Percentiles rank a stretch among this genome's conserved stretches.
These are phyloP conservation scores for Paraurostyla sp. DNA, from an alignment of 73 alveolate species.

Conservation along the genomic window DNA sequence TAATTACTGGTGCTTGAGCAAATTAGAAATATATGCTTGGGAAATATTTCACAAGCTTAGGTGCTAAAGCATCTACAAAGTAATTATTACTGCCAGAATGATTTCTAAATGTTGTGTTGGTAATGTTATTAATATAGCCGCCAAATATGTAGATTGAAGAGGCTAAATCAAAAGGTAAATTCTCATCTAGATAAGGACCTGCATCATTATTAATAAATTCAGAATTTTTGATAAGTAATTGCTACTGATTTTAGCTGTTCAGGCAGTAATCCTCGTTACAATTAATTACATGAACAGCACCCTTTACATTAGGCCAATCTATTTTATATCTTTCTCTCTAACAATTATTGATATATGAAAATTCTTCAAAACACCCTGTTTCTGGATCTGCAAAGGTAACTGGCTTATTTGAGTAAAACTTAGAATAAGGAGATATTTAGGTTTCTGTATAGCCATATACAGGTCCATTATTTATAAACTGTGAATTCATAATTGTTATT, in stretches of 20 bases:
- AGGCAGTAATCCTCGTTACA: constrained; percentile 8
- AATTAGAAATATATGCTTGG: not conserved
- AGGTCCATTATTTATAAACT: constrained; percentile 49
- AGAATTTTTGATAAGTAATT: not conserved
- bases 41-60: not conserved
- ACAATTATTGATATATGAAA: not conserved
- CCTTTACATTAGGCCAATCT: constrained; percentile 41
- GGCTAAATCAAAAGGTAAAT: not conserved
- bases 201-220: constrained; percentile 28
- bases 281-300: not conserved
- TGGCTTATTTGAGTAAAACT: not conserved
- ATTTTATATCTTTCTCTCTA: not conserved
- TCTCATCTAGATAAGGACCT: constrained; percentile 15
- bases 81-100: not conserved
- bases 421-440: not conserved
- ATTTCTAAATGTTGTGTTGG: not conserved
- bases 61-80: not conserved
- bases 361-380: not conserved
- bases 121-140: not conserved
- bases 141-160: constrained; percentile 17
- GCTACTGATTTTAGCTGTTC: not conserved
- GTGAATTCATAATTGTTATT: not conserved
- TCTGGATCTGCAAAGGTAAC: not conserved
- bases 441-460: constrained; percentile 1
- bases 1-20: constrained; percentile 27